Base-by-base conservation (phyloP, 176 grass and related monocot species). In the Eleusine indica region DNA sequence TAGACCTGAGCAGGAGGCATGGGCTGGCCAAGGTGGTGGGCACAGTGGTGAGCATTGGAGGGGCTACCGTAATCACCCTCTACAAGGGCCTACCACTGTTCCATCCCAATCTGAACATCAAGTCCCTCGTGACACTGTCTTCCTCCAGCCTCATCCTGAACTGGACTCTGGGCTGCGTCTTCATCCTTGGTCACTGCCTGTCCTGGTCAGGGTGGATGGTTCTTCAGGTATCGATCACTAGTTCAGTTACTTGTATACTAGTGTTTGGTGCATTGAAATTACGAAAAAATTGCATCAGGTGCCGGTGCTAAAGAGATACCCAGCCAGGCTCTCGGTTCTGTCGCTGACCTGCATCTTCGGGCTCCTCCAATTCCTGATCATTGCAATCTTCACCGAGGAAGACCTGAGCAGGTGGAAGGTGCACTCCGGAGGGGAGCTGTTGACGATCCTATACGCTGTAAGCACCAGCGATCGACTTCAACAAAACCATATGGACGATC, bases 131-230 rank as follows among this genome's bases (percentile, higher is more conserved):
- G 19, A 3, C 46, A 11, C 73, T 85, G 82, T 72, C 87, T 28
- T 70, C 82, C 51, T 82, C 81, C 11, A 91, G 83, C 82, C 77
- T 73, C 48, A 93, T 94, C 56, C 74, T 97, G 72, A 94, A 97
- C 84, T 97, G 94, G 94, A 91, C 92, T 2, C 89, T 97, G 10
- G 95, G 95, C 39, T 97, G 95, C 71, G 76, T 93, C 22, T 97
- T 94, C 75, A 93, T 97, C 82, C 90, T 97, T 35, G 89, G 90
- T 3, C 90, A 97, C 76, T 92, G 92, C 86, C 71, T 91, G 52
- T 90, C 95, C 25, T 97, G 95, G 95, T 97, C 95, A 22, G 92
- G 87, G 41, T 98, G 95, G 95, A 94, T 98, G 88, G 92, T 94
- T 15, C 88, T 98, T 54, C 95, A 98, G 91, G 93, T 94, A 64